phyloP scores from a whole-genome alignment of 179 eudicot genomes.

The Nepenthes alata region DNA sequence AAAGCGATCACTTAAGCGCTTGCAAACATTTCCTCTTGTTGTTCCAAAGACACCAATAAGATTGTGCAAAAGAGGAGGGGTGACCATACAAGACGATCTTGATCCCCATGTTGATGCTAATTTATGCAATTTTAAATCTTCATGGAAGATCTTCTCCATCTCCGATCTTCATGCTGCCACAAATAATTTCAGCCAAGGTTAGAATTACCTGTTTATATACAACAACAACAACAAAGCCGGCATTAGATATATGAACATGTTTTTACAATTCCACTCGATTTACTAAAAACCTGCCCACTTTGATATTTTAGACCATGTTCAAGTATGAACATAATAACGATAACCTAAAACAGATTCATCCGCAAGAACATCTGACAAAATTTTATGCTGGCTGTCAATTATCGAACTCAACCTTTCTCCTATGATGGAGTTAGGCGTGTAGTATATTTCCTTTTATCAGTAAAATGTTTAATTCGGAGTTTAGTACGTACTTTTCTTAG shows the following conservation, averaged over 20 bases:
- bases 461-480: no score
- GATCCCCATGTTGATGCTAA: conserved; percentile 14
- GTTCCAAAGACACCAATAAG: conserved; percentile 33
- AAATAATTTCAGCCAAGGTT: conserved; percentile 58
- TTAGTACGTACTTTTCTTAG: no score
- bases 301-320: no score
- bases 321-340: no score
- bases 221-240: no score
- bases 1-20: conserved; percentile 26
- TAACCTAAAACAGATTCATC: no score
- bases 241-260: neutral
- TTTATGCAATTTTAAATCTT: conserved; percentile 24
- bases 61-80: conserved; percentile 18
- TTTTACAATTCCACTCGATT: neutral
- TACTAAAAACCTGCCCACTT: neutral
- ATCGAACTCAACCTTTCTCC: no score
- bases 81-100: conserved; percentile 5
- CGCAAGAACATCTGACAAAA: no score
- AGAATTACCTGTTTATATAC: neutral
- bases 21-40: conserved; percentile 35
- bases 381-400: no score
- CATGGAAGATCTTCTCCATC: conserved; percentile 61
- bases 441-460: no score
- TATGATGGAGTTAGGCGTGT: no score
- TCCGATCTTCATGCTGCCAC: conserved; percentile 66